Evolutionary conservation across 768 basidiomycete species (phyloP).

Genomic region (Coprinopsis sp.): DNA sequence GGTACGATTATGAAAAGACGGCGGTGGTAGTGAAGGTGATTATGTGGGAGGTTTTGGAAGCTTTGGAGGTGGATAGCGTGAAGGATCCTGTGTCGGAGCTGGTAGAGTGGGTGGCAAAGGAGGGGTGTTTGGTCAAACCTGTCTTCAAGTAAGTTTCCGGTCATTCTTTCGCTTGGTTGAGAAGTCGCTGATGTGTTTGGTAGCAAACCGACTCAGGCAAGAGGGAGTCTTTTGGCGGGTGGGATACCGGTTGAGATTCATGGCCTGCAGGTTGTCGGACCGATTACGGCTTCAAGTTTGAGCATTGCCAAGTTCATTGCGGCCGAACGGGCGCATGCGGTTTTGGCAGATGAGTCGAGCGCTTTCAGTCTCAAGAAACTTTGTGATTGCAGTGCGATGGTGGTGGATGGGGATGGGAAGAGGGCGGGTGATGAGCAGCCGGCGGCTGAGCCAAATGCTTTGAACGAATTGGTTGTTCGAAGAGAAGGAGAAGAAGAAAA

Average conservation of each 20-base stretch:
- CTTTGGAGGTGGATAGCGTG: slow-evolving; percentile 53
- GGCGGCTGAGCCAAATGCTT: background rate
- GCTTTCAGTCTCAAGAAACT: slow-evolving; percentile 38
- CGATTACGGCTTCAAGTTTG: slow-evolving; percentile 52
- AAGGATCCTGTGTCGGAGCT: slow-evolving; percentile 73
- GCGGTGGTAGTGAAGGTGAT: slow-evolving; percentile 53
- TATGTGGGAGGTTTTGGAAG: slow-evolving; percentile 64
- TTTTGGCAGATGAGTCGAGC: slow-evolving; percentile 44
- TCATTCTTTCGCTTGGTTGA: background rate
- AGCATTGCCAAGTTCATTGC: slow-evolving; percentile 65
- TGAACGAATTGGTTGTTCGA: background rate
- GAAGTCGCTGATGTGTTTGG: slow-evolving; percentile 4
- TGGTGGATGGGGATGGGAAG: slow-evolving; percentile 7
- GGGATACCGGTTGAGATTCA: slow-evolving; percentile 59
- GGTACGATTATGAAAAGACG: slow-evolving; percentile 67
- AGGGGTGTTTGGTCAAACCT: slow-evolving; percentile 47
- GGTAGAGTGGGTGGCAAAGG: slow-evolving; percentile 56
- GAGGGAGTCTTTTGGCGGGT: slow-evolving; percentile 25
- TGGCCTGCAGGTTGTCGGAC: slow-evolving; percentile 50
- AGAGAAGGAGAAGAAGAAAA: background rate
- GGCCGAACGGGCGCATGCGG: slow-evolving; percentile 54
- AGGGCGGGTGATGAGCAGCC: background rate
- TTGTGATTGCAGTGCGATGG: slow-evolving; percentile 30
- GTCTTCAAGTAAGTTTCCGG: slow-evolving; percentile 13
- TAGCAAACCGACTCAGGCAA: slow-evolving; percentile 20